Evolutionary conservation across 2,329 filamentous ascomycete species (phyloP).

Genomic region (Bertia moriformis): DNA sequence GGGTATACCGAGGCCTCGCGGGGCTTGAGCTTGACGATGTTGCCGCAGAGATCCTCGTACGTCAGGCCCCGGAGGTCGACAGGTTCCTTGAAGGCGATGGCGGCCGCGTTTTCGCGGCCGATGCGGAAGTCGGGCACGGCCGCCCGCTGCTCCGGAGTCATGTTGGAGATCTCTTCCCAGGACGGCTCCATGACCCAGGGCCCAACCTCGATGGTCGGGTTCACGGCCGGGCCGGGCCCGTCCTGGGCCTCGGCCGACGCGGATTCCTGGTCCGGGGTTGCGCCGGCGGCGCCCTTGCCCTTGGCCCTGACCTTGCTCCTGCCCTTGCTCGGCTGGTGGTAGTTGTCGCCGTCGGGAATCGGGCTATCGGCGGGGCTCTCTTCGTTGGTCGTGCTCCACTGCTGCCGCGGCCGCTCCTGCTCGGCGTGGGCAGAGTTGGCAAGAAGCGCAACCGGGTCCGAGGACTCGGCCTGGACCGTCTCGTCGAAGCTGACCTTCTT

Average conservation of each 20-base stretch:
- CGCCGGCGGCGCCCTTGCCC: not conserved
- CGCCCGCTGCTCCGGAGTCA: constrained; percentile 68
- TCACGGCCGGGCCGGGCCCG: constrained; percentile 7
- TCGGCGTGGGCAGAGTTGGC: constrained; percentile 22
- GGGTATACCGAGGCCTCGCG: constrained; percentile 83
- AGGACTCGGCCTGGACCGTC: constrained; percentile 15
- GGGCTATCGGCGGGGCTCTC: constrained; percentile 33
- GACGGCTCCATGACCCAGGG: constrained; percentile 78
- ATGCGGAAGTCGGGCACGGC: constrained; percentile 64
- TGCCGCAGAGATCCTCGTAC: constrained; percentile 64
- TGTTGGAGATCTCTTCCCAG: constrained; percentile 57
- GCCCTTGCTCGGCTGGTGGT: too few species aligned
- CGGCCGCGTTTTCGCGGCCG: constrained; percentile 68
- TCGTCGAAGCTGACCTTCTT: constrained; percentile 85
- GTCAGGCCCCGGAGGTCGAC: constrained; percentile 73
- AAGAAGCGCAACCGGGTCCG: constrained; percentile 33
- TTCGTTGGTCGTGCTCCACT: constrained; percentile 68
- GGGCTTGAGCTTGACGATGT: constrained; percentile 61
- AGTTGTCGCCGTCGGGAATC: too few species aligned
- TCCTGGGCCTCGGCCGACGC: too few species aligned
- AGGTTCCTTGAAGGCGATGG: constrained; percentile 64
- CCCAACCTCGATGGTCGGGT: constrained; percentile 44
- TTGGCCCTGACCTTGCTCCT: constrained; percentile 9
- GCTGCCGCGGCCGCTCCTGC: constrained; percentile 57
- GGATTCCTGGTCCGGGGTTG: constrained; percentile 9